Conservation (phyloP, 2,329 filamentous ascomycete species). For the Hymenoscyphus scutula region DNA sequence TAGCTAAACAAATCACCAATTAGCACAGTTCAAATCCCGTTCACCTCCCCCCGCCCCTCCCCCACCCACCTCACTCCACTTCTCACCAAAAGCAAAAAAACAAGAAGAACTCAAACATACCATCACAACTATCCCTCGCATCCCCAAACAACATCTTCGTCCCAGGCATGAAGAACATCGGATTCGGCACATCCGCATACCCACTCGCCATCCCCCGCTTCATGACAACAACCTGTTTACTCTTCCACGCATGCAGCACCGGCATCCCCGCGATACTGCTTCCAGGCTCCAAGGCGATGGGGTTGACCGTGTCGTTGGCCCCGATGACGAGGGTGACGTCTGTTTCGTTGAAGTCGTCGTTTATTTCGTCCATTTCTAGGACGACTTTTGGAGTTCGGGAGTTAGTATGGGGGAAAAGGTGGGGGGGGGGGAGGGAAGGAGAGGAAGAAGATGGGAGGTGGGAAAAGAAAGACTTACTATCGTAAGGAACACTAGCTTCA, state of each 20-base stretch:
- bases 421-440: background rate
- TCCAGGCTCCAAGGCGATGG: conserved; percentile 79
- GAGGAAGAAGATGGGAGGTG: too few relatives aligned
- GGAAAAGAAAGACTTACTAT: conserved; percentile 49
- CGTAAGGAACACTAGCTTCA: conserved; percentile 84
- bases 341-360: conserved; percentile 83
- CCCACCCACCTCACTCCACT: too few relatives aligned
- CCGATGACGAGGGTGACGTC: conserved; percentile 87
- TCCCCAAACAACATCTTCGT: conserved; percentile 93
- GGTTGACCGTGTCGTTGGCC: conserved; percentile 90
- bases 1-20: conserved; percentile 44
- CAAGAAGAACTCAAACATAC: conserved; percentile 40
- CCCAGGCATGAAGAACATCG: conserved; percentile 89
- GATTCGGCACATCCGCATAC: conserved; percentile 75
- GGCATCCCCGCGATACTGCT: conserved; percentile 90
- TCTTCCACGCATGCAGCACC: conserved; percentile 90
- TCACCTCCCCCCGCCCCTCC: too few relatives aligned
- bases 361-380: conserved; percentile 94
- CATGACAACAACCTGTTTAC: conserved; percentile 90
- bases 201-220: conserved; percentile 68
- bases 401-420: background rate
- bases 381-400: conserved; percentile 59
- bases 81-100: too few relatives aligned
- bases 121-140: conserved; percentile 79
- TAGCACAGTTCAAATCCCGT: background rate